Conservation (phyloP, 2,329 filamentous ascomycete genomes). For the Fusarium sp. region DNA sequence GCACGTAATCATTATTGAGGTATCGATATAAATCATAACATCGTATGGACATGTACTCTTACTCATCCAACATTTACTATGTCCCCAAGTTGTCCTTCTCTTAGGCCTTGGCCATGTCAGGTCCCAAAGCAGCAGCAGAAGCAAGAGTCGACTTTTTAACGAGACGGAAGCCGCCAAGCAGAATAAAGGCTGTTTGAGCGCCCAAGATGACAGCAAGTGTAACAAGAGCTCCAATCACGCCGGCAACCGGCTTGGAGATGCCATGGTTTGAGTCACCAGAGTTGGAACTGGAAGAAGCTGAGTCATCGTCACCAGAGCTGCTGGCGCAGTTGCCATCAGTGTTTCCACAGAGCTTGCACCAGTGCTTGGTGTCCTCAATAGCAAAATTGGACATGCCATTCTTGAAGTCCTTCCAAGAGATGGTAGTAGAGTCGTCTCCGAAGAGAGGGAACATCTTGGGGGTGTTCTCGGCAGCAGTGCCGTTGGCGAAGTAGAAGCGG, state of each 20-base stretch:
- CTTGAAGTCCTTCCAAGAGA: constrained; percentile 79
- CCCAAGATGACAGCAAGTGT: constrained; percentile 64
- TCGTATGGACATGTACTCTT: background rate
- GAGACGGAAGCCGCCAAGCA: constrained; percentile 59
- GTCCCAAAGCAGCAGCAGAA: constrained; percentile 16
- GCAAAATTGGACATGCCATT: constrained; percentile 73
- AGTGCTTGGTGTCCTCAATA: constrained; percentile 71
- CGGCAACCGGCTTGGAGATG: constrained; percentile 78
- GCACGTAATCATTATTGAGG: background rate
- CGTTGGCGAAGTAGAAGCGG: constrained; percentile 72
- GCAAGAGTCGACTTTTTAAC: constrained; percentile 60
- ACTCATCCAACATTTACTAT: background rate
- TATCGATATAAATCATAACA: constrained; percentile 18
- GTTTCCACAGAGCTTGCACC: constrained; percentile 83
- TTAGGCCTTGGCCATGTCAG: constrained; percentile 43
- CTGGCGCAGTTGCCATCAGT: constrained; percentile 73
- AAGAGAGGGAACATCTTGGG: constrained; percentile 68
- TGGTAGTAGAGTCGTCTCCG: constrained; percentile 64
- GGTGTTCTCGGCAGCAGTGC: constrained; percentile 66
- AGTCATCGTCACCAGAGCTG: constrained; percentile 38
- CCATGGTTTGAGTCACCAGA: constrained; percentile 52
- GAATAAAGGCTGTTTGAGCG: constrained; percentile 58
- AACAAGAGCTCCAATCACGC: constrained; percentile 82
- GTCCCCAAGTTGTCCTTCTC: background rate
- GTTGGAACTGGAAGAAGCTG: constrained; percentile 37